Evolutionary conservation across 2,329 filamentous ascomycete genomes (phyloP), one percentile per base, ranked within the genome.

Genomic region (Ceratocystis destructans): DNA sequence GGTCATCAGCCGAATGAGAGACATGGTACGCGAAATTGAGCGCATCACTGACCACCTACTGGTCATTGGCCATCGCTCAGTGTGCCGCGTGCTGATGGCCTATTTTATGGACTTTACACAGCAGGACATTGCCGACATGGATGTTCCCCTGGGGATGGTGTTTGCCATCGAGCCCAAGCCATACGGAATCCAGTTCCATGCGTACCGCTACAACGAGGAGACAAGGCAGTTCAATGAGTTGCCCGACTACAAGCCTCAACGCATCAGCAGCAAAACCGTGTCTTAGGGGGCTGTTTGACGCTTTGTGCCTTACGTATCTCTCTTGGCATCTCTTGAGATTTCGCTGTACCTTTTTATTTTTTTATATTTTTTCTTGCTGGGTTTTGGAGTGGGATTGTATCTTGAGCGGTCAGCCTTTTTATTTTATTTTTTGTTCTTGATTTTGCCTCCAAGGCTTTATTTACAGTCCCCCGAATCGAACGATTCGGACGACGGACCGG

Each of bases 121-220:
- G 45, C 87, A 96, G 69, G 89, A 96, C 72, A 95, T 99, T 69
- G 93, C 94, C 12, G 90, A 96, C 71, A 83, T 99, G 69, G 93
- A 97, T 73, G 89, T 96, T 59, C 94, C 94, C 0, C 79, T 99
- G 62, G 94, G 94, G 20, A 92, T 96, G 80, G 80, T 96, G 6
- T 99, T 96, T 75, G 89, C 91, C 71, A 87, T 99, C 61, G 93
- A 99, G 76, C 94, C 94, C 44, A 96, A 96, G 80, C 94, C 94
- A 0, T 99, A 99, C 71, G 94, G 94, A 15, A 92, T 96, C 67
- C 93, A 96, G 69, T 96, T 97, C 78, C 93, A 96, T 74, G 93
- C 91, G 0, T 99, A 96, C 79, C 84, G 86, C 69, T 99, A 96
- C 78, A 89, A 96, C 73, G 83, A 89, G 69, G 79, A 82, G 2